Base-by-base conservation (phyloP, 805 yeast genomes). In the Starmera amethionina region DNA sequence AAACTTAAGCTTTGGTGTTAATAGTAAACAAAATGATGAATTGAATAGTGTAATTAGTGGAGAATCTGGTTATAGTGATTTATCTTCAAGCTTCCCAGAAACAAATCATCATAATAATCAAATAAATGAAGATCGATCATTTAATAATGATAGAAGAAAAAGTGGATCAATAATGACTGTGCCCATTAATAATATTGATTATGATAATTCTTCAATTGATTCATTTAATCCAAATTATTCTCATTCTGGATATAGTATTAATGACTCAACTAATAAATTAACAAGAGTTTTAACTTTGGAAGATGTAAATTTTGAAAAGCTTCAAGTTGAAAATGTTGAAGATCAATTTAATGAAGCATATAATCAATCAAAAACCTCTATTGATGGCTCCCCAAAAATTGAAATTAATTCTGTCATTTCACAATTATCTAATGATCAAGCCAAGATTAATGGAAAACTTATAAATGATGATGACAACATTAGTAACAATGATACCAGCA, bases 1-100 rank as follows among this genome's bases (percentile, higher is more conserved):
- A 13, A 56, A 58, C 44, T 42, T 57, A 32, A 51, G 51, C n/a
- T 48, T 48, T 38, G 50, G 37, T 27, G 30, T 35, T 8, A 15
- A 27, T 12, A n/a, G 19, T 11, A 35, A 29, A 15, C 15, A 22
- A 25, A 35, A 27, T 12, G 22, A 16, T 15, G 43, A 41, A 13
- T 5, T 32, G 9, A 32, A 41, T 15, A 41, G 43, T 18, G 16
- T 41, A 5, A 15, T 41, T 11, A 41, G 43, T 31, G 43, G 40
- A 5, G 43, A 41, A 12, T n/a, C 37, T 11, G 37, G 37, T 11
- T 35, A 35, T 12, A 35, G 27, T 22, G 27, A 22, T 22, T 22
- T 22, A 22, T 22, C 27, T 22, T 22, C 27, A 6, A 22, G 9
- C 9, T 22, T 22, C 9, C 27, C 27, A 22, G 27, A 22, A 22